phyloP scores from a whole-genome alignment of 148 eudicot genomes.

The Suaeda aralocaspica region DNA sequence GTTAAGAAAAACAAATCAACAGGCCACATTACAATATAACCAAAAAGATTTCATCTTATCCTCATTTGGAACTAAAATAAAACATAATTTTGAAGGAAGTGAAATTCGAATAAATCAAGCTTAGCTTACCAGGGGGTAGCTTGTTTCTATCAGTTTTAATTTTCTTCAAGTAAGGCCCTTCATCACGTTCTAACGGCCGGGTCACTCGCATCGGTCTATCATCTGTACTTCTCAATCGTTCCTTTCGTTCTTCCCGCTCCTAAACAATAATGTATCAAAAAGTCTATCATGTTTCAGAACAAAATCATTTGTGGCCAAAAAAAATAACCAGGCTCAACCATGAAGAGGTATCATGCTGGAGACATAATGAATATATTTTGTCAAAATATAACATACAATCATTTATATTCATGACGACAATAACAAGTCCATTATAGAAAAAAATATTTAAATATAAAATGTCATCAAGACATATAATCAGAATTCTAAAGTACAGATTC shows the following conservation, averaged over 20 bases:
- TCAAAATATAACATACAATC: not conserved
- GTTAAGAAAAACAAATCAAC: not conserved
- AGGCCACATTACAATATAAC: not conserved
- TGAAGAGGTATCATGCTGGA: not conserved
- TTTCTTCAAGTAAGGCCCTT: conserved; percentile 46
- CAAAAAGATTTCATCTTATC: not conserved
- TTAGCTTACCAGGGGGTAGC: conserved; percentile 81
- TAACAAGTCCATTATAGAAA: not conserved
- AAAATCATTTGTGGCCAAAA: not conserved
- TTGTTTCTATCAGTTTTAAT: conserved; percentile 49
- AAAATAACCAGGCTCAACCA: not conserved
- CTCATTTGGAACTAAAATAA: not conserved
- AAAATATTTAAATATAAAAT: no score
- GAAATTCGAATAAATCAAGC: not conserved
- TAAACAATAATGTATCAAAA: conserved; percentile 25
- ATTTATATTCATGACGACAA: not conserved
- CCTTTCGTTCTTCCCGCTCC: conserved; percentile 97
- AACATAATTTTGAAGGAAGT: not conserved
- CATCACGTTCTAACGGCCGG: conserved; percentile 44
- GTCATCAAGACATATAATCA: no score
- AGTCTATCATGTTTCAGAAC: not conserved
- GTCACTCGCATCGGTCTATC: conserved; percentile 55
- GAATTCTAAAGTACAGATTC: no score
- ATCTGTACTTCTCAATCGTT: conserved; percentile 55
- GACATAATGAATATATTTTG: not conserved